Conservation (phyloP, 805 yeast genomes). For the Dipodascopsis uninucleata region DNA sequence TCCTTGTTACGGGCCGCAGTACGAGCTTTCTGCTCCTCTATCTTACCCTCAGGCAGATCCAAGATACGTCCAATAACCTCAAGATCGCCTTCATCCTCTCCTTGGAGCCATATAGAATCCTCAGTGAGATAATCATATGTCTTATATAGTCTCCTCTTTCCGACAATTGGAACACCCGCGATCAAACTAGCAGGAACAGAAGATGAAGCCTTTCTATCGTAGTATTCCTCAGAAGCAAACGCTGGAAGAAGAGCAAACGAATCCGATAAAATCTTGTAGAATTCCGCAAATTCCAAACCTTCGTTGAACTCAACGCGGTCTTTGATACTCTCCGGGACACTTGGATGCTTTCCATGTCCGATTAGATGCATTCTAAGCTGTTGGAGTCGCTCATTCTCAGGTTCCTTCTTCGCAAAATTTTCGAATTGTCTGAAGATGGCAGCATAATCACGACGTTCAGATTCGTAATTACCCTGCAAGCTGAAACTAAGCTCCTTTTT, state of each 20-base stretch:
- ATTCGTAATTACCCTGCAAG: conserved; percentile 27
- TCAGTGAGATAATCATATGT: conserved; percentile 25
- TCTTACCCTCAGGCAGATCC: conserved; percentile 16
- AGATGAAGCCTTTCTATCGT: conserved; percentile 25
- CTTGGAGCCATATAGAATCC: conserved; percentile 26
- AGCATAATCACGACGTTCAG: conserved; percentile 25
- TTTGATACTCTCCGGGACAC: conserved; percentile 16
- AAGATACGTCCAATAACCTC: conserved; percentile 23
- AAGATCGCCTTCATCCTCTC: conserved; percentile 23
- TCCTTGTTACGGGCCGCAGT: conserved; percentile 13
- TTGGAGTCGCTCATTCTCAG: conserved; percentile 11
- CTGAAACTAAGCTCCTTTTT: conserved; percentile 23
- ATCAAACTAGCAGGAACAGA: conserved; percentile 28
- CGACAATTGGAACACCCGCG: conserved; percentile 27
- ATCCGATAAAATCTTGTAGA: conserved; percentile 22
- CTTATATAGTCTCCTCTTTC: conserved; percentile 17
- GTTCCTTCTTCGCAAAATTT: conserved; percentile 13
- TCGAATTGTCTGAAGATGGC: conserved; percentile 22
- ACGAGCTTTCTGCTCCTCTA: conserved; percentile 16
- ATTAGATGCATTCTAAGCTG: conserved; percentile 23
- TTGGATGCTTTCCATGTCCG: conserved; percentile 26
- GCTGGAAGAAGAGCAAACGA: conserved; percentile 26
- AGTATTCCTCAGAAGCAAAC: conserved; percentile 26
- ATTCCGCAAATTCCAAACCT: conserved; percentile 24
- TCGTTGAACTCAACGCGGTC: conserved; percentile 25